Evolutionary conservation across 495 filamentous ascomycete species (phyloP).

Genomic region (Echria macrotheca): DNA sequence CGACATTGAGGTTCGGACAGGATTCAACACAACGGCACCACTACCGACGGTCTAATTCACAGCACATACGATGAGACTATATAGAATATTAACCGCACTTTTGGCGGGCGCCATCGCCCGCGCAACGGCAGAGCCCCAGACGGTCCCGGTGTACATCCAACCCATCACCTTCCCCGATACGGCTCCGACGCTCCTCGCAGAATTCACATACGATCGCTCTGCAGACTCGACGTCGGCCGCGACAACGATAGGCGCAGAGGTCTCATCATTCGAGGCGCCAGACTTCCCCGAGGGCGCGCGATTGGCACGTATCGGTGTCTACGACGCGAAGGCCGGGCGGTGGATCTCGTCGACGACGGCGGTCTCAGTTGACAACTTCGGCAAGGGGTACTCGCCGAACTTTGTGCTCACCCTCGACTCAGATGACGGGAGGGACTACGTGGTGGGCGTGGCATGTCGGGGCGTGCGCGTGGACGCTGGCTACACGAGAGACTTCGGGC

Average conservation of each 20-base stretch:
- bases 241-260: slow-evolving; percentile 22
- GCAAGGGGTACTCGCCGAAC: slow-evolving; percentile 48
- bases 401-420: slow-evolving; percentile 40
- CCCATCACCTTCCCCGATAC: slow-evolving; percentile 29
- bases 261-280: slow-evolving; percentile 44
- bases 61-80: slow-evolving; percentile 15
- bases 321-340: slow-evolving; percentile 28
- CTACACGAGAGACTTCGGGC: slow-evolving; percentile 50
- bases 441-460: slow-evolving; percentile 35
- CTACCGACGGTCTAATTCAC: no score
- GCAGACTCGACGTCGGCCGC: neutral
- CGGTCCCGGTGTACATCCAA: slow-evolving; percentile 42
- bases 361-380: slow-evolving; percentile 43
- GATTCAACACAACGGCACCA: no score
- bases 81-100: slow-evolving; percentile 20
- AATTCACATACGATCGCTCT: slow-evolving; percentile 40
- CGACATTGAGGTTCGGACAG: no score
- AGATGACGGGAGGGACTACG: slow-evolving; percentile 29
- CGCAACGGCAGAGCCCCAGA: slow-evolving; percentile 18
- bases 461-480: slow-evolving; percentile 50
- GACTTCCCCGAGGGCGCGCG: slow-evolving; percentile 33
- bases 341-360: slow-evolving; percentile 48
- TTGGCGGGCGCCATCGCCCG: slow-evolving; percentile 21
- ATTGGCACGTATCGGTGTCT: slow-evolving; percentile 47
- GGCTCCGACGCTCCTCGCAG: slow-evolving; percentile 38